Evolutionary conservation across 345 rosid species (phyloP).

Genomic region (Sonneratia caseolaris): DNA sequence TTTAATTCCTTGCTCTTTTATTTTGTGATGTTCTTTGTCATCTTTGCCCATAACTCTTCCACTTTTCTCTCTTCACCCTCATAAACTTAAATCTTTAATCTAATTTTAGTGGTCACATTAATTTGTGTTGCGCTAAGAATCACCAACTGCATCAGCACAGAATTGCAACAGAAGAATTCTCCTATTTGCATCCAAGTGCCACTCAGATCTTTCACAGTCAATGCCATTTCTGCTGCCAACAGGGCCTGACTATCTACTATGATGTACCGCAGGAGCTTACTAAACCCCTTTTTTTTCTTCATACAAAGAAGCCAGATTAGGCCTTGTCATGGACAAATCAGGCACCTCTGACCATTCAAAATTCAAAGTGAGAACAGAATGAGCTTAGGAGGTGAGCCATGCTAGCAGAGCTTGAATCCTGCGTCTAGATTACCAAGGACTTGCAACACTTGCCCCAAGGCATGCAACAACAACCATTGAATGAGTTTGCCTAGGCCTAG

Average conservation of each 20-base stretch:
- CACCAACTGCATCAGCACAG: not conserved
- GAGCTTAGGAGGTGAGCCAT: not conserved
- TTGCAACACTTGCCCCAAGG: not conserved
- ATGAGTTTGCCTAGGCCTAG: no score
- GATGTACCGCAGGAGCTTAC: not conserved
- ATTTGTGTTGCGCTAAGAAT: not conserved
- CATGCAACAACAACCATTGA: no score
- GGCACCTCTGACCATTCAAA: not conserved
- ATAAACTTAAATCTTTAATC: not conserved
- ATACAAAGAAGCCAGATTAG: no score
- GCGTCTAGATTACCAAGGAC: not conserved
- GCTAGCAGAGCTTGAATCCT: not conserved
- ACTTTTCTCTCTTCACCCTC: not conserved
- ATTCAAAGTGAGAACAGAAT: not conserved
- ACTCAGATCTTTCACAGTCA: no score
- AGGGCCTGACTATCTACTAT: not conserved
- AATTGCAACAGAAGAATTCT: not conserved
- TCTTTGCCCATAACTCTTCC: no score
- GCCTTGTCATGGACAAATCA: not conserved
- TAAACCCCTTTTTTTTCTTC: no score
- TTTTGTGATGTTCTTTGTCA: no score
- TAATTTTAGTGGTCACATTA: not conserved
- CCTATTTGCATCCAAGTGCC: not conserved
- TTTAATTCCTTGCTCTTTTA: no score
- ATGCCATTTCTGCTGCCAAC: no score